Percentiles rank a stretch among this genome's conserved stretches.
Conservation (phyloP, 352 stramenopile species). For the Aphanomyces invadans region DNA sequence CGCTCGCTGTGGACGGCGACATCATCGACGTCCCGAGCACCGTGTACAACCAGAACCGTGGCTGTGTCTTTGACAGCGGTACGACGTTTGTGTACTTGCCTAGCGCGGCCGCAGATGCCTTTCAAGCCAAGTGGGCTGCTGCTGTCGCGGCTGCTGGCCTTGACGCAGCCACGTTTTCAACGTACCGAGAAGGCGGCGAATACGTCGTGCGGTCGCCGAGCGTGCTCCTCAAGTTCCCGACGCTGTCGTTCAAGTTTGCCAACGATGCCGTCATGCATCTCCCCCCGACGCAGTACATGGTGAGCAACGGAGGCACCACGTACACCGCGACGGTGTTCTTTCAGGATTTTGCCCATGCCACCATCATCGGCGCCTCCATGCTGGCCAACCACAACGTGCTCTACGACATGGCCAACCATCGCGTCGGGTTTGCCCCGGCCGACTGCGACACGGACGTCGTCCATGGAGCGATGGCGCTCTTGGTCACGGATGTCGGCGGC, state of each 20-base stretch:
- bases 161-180: neutral
- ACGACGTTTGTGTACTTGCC: conserved; percentile 77
- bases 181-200: conserved; percentile 15
- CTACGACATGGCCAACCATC: conserved; percentile 67
- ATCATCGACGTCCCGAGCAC: conserved; percentile 31
- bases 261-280: conserved; percentile 55
- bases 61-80: conserved; percentile 70
- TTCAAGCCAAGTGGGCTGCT: conserved; percentile 41
- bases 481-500: conserved; percentile 52
- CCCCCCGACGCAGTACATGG: conserved; percentile 43
- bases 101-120: conserved; percentile 29
- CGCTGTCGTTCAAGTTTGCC: conserved; percentile 62
- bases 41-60: conserved; percentile 54
- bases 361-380: conserved; percentile 62
- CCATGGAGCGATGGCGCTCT: conserved; percentile 28
- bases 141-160: conserved; percentile 35
- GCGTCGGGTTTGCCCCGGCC: conserved; percentile 51
- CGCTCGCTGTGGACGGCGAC: conserved; percentile 36
- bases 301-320: conserved; percentile 27
- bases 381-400: conserved; percentile 66
- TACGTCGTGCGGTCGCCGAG: conserved; percentile 31
- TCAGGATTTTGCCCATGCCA: conserved; percentile 43
- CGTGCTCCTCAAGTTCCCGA: conserved; percentile 34
- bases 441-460: conserved; percentile 37
- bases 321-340: conserved; percentile 73